phyloP scores from a whole-genome alignment of 129 eudicot genomes.

The Pittosporum tobira region DNA sequence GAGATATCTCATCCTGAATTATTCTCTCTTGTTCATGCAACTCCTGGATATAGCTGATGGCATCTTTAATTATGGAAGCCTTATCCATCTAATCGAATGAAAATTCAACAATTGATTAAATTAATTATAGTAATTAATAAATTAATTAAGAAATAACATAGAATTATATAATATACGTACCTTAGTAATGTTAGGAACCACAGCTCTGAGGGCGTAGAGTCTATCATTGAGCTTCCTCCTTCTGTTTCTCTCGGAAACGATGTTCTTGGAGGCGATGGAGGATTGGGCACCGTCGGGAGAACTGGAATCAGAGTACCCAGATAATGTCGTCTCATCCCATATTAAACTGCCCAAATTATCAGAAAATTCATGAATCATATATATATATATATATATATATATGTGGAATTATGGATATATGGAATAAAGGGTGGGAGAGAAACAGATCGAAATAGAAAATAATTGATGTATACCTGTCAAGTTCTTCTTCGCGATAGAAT shows the following conservation, averaged over 20 bases:
- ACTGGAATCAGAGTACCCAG: slow-evolving; percentile 65
- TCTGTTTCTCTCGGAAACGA: slow-evolving; percentile 73
- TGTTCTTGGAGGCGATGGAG: slow-evolving; percentile 51
- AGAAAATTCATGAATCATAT: not conserved
- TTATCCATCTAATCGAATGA: slow-evolving; percentile 98
- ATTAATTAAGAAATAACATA: not conserved
- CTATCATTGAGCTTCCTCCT: slow-evolving; percentile 73
- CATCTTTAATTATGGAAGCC: slow-evolving; percentile 81
- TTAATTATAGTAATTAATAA: not conserved
- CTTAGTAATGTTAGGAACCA: slow-evolving; percentile 85
- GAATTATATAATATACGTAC: slow-evolving; percentile 10
- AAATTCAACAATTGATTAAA: not conserved
- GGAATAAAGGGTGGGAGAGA: not conserved
- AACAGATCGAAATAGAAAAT: not conserved
- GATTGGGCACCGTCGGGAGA: slow-evolving; percentile 77
- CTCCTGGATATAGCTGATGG: slow-evolving; percentile 53
- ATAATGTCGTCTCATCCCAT: slow-evolving; percentile 44
- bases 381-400: not conserved
- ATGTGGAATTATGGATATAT: not conserved
- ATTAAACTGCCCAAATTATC: slow-evolving; percentile 23
- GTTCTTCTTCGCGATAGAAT: slow-evolving; percentile 54
- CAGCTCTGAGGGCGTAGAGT: slow-evolving; percentile 79
- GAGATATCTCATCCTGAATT: slow-evolving; percentile 42
- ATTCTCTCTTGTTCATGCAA: slow-evolving; percentile 57
- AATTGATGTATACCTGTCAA: slow-evolving; percentile 36